These are phyloP conservation scores for Wickerhamomyces sydowiorum DNA, from an alignment of 805 yeast species.

Conservation along the genomic window DNA sequence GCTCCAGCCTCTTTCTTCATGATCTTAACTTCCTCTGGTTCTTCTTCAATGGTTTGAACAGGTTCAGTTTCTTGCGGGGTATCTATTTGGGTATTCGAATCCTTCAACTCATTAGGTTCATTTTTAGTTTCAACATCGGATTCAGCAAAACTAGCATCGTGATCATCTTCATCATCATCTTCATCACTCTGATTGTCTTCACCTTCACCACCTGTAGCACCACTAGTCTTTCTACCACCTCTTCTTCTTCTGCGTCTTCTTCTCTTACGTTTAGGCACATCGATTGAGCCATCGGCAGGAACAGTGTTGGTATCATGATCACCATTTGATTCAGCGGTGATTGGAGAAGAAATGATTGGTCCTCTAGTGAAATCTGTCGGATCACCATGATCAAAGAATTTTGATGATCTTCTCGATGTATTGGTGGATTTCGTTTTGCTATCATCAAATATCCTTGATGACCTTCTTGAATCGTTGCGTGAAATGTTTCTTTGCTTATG, in stretches of 20 bases:
- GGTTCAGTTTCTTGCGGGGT: too few species aligned
- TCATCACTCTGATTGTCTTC: constrained; percentile 1
- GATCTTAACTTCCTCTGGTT: too few species aligned
- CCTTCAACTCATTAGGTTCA: too few species aligned
- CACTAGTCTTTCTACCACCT: constrained; percentile 5
- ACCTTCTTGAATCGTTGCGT: not conserved
- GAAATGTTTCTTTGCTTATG: not conserved
- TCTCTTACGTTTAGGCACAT: constrained; percentile 2
- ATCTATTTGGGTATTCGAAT: too few species aligned
- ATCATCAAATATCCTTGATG: constrained; percentile 1
- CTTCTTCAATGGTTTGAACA: too few species aligned
- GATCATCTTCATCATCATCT: constrained; percentile 2
- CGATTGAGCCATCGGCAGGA: constrained; percentile 7
- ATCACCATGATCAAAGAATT: not conserved
- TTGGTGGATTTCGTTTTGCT: not conserved
- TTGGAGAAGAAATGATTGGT: not conserved
- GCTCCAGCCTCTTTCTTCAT: too few species aligned
- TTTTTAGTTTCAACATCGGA: not conserved
- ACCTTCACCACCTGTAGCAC: constrained; percentile 3
- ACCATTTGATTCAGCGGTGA: constrained; percentile 4
- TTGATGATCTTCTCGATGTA: not conserved
- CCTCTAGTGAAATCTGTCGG: not conserved
- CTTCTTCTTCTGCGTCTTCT: constrained; percentile 13
- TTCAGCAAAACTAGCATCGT: not conserved
- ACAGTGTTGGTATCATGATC: constrained; percentile 3